These are phyloP conservation scores for Penicillium griseofulvum DNA, from an alignment of 2,329 filamentous ascomycete species.

Conservation along the genomic window DNA sequence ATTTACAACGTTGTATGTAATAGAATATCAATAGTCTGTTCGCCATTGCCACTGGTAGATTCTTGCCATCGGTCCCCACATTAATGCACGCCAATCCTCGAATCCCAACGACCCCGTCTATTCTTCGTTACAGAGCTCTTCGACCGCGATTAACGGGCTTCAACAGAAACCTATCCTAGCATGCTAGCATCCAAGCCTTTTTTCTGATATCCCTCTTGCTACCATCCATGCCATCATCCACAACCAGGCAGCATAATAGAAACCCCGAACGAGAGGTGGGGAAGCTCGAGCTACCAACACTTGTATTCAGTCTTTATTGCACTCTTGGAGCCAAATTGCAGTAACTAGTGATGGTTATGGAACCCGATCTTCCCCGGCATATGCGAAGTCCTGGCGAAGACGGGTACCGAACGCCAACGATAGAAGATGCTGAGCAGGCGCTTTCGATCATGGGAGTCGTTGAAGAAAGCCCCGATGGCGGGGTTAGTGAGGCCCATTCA, in stretches of 20 bases:
- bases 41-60: neutral
- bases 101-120: neutral
- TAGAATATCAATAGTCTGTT: neutral
- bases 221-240: neutral
- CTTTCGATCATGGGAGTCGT: slow-evolving; percentile 12
- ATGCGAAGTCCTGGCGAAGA: slow-evolving; percentile 42
- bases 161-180: neutral
- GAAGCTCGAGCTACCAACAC: too few relatives aligned
- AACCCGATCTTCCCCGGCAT: slow-evolving; percentile 31
- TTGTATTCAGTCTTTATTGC: neutral
- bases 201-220: too few relatives aligned
- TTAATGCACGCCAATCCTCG: slow-evolving; percentile 1
- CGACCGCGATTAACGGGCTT: neutral
- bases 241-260: neutral
- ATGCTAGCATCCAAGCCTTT: too few relatives aligned
- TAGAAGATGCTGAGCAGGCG: slow-evolving; percentile 42
- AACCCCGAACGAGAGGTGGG: neutral
- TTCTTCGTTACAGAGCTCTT: neutral
- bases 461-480: slow-evolving; percentile 11
- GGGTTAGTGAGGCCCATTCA: slow-evolving; percentile 26
- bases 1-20: neutral
- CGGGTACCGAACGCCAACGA: slow-evolving; percentile 46
- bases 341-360: slow-evolving; percentile 18
- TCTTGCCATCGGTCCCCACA: slow-evolving; percentile 3
- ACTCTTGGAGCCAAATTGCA: neutral